Percentiles rank a stretch among this genome's conserved stretches.
phyloP scores from a whole-genome alignment of 257 asterid genomes.

The Jaltomata sinuosa region DNA sequence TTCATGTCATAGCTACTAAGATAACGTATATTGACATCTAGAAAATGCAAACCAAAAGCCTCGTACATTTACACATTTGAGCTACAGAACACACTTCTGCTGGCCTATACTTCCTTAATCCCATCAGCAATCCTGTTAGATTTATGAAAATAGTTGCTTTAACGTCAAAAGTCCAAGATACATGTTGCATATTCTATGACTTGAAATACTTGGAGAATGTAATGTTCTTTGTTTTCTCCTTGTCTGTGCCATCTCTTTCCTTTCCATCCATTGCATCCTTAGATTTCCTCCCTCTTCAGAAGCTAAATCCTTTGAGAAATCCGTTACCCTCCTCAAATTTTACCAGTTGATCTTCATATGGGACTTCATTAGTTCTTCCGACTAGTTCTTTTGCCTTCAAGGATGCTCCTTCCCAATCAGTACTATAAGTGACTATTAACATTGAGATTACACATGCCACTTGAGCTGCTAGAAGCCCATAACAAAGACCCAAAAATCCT shows the following conservation, averaged over 20 bases:
- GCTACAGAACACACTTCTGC: neutral
- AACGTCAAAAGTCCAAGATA: neutral
- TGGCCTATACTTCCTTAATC: neutral
- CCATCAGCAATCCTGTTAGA: neutral
- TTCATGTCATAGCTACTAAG: neutral
- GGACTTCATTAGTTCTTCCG: constrained; percentile 36
- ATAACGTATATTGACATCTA: neutral
- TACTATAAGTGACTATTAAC: constrained; percentile 45
- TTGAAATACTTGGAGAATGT: neutral
- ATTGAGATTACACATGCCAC: constrained; percentile 64
- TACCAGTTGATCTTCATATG: constrained; percentile 26
- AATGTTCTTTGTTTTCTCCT: neutral
- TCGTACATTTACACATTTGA: neutral
- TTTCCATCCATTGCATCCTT: constrained; percentile 1
- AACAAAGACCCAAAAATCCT: constrained; percentile 80
- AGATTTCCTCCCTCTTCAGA: constrained; percentile 11
- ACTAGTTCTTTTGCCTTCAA: constrained; percentile 61
- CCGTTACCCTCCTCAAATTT: constrained; percentile 41
- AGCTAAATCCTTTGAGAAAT: constrained; percentile 11
- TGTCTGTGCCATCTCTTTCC: neutral
- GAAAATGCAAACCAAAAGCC: neutral
- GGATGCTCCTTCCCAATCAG: constrained; percentile 79
- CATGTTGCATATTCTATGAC: neutral
- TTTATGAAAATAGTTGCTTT: neutral
- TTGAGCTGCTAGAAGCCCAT: constrained; percentile 91